Evolutionary conservation across 306 rosid species (phyloP).

Genomic region (Casuarina equisetifolia): DNA sequence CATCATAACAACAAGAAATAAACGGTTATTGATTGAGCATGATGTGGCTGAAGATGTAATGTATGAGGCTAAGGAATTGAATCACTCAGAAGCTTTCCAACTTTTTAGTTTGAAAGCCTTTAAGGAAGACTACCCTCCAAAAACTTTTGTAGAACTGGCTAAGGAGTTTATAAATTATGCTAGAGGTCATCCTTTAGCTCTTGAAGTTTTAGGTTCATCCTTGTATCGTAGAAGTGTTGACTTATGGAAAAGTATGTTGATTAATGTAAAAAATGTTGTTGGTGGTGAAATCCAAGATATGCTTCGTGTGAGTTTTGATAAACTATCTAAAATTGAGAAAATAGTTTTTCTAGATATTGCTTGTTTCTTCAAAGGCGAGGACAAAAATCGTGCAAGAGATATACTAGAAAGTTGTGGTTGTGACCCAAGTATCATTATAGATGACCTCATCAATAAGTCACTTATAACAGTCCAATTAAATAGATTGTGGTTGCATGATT

Average conservation of each 20-base stretch:
- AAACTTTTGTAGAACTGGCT: not conserved
- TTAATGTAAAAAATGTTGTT: not conserved
- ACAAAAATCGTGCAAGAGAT: not conserved
- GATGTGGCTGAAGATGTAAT: not conserved
- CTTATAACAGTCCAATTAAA: not conserved
- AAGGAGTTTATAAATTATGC: not conserved
- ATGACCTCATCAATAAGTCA: not conserved
- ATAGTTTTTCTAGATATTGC: too few relatives aligned
- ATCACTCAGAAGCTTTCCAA: not conserved
- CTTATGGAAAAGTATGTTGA: not conserved
- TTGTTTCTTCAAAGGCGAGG: not conserved
- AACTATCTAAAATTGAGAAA: not conserved
- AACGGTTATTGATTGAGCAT: not conserved
- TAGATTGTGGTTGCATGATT: not conserved
- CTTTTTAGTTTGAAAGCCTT: constrained; percentile 12
- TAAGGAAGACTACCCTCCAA: not conserved
- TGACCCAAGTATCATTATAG: too few relatives aligned
- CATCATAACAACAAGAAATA: constrained; percentile 14
- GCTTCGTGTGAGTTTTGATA: constrained; percentile 5
- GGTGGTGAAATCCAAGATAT: not conserved
- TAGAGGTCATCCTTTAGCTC: too few relatives aligned
- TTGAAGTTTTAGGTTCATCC: not conserved
- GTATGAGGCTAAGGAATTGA: not conserved
- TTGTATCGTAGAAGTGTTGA: not conserved
- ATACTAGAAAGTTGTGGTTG: not conserved